Percentiles rank a stretch among this genome's conserved stretches.
Evolutionary conservation across 2,329 filamentous ascomycete species (phyloP).

Genomic region (Microsporum ferrugineum): DNA sequence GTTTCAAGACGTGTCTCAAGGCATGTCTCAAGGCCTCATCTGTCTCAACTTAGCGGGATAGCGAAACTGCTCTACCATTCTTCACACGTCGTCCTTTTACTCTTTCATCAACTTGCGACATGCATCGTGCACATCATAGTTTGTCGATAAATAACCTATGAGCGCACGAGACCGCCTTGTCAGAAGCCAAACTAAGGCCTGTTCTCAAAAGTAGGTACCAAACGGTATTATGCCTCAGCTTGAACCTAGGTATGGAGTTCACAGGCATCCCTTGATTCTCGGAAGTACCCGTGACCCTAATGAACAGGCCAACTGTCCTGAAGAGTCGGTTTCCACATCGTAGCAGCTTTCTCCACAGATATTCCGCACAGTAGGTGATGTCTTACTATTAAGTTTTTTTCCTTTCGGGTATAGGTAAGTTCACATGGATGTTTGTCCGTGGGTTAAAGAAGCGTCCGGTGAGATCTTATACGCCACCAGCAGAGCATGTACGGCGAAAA

Average conservation of each 20-base stretch:
- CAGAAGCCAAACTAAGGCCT: neutral
- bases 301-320: neutral
- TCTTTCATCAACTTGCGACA: neutral
- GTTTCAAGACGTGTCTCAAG: constrained; percentile 1
- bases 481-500: neutral
- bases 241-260: neutral
- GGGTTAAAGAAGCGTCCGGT: neutral
- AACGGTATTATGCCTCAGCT: neutral
- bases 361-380: neutral
- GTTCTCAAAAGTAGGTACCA: neutral
- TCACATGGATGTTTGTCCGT: too few species aligned
- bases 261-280: neutral
- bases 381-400: neutral
- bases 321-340: neutral
- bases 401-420: too few species aligned
- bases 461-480: neutral
- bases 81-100: neutral
- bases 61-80: neutral
- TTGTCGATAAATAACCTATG: neutral
- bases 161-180: neutral
- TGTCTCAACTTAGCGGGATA: neutral
- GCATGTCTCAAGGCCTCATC: neutral
- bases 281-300: neutral
- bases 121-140: neutral
- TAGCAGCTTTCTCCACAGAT: neutral